These are phyloP conservation scores for Neofusicoccum sp. DNA, from an alignment of 2,329 filamentous ascomycete genomes.

Conservation along the genomic window DNA sequence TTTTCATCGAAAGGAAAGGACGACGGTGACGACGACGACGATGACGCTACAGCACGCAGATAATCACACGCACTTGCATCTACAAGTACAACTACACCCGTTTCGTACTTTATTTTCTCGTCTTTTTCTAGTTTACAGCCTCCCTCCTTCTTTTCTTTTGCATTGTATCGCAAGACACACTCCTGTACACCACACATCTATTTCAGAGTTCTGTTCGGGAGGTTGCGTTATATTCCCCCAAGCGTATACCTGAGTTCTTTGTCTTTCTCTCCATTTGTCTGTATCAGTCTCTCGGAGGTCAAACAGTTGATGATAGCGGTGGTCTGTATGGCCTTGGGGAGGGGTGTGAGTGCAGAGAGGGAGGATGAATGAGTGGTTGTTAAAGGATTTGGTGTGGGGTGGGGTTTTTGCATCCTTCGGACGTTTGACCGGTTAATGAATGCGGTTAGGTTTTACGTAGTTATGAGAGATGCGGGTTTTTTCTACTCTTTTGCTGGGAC, in stretches of 20 bases:
- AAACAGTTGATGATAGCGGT: too few species aligned
- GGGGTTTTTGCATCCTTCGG: background rate
- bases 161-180: background rate
- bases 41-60: background rate
- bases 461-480: background rate
- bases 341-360: too few species aligned
- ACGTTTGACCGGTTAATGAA: background rate
- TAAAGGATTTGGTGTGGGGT: background rate
- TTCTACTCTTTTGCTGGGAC: background rate
- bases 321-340: too few species aligned
- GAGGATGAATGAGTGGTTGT: background rate
- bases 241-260: background rate
- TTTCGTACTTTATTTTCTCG: background rate
- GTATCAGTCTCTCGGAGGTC: too few species aligned
- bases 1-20: background rate
- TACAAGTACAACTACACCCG: background rate
- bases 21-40: background rate
- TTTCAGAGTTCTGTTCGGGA: background rate
- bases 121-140: background rate
- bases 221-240: background rate
- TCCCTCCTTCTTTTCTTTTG: background rate
- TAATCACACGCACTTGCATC: background rate
- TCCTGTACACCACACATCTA: background rate
- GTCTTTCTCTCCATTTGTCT: background rate
- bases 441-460: background rate